These are phyloP conservation scores for Neofusicoccum cordaticola DNA, from an alignment of 2,329 filamentous ascomycete species.

Conservation along the genomic window DNA sequence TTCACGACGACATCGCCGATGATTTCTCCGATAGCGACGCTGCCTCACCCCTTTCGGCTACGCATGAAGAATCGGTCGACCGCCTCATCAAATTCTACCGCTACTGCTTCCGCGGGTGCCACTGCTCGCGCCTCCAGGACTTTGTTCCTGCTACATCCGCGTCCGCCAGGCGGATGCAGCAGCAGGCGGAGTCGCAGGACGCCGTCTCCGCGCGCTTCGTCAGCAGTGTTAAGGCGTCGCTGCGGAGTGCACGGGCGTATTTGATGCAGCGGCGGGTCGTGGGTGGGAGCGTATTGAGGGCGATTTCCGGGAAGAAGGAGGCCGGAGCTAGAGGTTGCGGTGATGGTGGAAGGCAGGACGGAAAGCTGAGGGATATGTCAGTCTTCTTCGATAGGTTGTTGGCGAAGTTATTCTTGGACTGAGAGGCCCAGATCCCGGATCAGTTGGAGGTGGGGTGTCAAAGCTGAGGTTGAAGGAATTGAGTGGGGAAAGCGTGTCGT, in stretches of 20 bases:
- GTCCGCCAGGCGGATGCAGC: not conserved
- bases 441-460: not conserved
- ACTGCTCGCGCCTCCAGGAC: slow-evolving; percentile 18
- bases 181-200: not conserved
- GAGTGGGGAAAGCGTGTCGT: too few relatives aligned
- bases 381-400: slow-evolving; percentile 39
- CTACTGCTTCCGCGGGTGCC: slow-evolving; percentile 33
- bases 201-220: slow-evolving; percentile 24
- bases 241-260: slow-evolving; percentile 19
- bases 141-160: not conserved
- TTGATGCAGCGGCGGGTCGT: slow-evolving; percentile 24
- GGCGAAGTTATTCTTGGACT: slow-evolving; percentile 29
- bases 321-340: too few relatives aligned
- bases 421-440: not conserved
- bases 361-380: slow-evolving; percentile 27
- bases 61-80: slow-evolving; percentile 28
- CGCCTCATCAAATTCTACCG: slow-evolving; percentile 32
- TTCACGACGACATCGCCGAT: not conserved
- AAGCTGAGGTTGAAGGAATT: not conserved
- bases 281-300: slow-evolving; percentile 20
- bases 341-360: not conserved
- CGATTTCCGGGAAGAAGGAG: not conserved
- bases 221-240: slow-evolving; percentile 27
- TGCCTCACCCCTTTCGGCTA: slow-evolving; percentile 13
- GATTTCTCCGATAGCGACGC: not conserved